phyloP scores from a whole-genome alignment of 2,329 filamentous ascomycete genomes.

The Hypoxylon sp. region DNA sequence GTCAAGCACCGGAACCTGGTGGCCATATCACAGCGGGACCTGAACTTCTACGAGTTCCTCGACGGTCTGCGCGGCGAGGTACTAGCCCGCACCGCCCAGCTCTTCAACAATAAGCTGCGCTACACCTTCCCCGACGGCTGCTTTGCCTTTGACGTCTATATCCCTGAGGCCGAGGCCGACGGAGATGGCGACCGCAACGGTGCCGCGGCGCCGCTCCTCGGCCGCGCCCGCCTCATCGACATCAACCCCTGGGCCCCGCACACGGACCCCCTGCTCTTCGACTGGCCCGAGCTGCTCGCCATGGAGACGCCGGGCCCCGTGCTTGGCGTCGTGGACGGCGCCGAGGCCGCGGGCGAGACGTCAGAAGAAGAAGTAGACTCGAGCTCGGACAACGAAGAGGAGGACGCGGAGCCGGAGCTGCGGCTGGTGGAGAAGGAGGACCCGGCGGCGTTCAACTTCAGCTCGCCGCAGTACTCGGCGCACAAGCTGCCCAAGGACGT shows the following conservation, averaged over 20 bases:
- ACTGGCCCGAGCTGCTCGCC: conserved; percentile 85
- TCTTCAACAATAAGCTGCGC: conserved; percentile 78
- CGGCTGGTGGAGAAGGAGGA: conserved; percentile 84
- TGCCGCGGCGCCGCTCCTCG: too few species aligned
- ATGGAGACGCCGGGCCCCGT: conserved; percentile 69
- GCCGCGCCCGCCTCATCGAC: conserved; percentile 85
- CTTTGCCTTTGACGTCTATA: conserved; percentile 92
- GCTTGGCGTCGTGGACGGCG: conserved; percentile 57
- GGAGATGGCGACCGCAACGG: too few species aligned
- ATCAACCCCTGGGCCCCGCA: conserved; percentile 93
- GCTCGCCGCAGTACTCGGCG: conserved; percentile 86
- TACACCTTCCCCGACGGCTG: conserved; percentile 82
- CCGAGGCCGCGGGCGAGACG: conserved; percentile 47
- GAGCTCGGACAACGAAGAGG: conserved; percentile 57
- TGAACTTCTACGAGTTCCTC: conserved; percentile 90
- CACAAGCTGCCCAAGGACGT: conserved; percentile 96
- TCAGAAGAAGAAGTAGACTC: conserved; percentile 50
- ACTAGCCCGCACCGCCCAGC: conserved; percentile 72
- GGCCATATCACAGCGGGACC: conserved; percentile 85
- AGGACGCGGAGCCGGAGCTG: conserved; percentile 76
- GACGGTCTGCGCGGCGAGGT: conserved; percentile 69
- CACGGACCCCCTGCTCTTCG: conserved; percentile 89
- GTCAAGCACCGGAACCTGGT: conserved; percentile 83
- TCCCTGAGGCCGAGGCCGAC: conserved; percentile 70
- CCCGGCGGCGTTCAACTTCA: conserved; percentile 87